Conservation (phyloP, 768 basidiomycete species). For the Melanogaster broomeanus region DNA sequence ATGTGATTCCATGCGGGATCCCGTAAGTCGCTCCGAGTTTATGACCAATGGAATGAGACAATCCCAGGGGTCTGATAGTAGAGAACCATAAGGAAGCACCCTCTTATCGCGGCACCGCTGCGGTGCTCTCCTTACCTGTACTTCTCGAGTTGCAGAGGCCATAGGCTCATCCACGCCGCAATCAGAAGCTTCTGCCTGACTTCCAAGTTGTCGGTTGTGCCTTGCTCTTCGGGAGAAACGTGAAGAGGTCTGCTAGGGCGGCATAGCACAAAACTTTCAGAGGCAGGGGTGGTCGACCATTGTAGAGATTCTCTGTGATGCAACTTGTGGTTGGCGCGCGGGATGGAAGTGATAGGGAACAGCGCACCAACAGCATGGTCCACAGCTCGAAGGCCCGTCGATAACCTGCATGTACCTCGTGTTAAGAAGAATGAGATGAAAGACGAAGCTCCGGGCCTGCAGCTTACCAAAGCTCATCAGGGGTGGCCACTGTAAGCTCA, state of each 20-base stretch:
- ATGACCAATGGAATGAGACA: conserved; percentile 77
- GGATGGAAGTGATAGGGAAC: not conserved
- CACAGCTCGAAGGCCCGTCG: conserved; percentile 75
- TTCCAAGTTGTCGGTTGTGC: conserved; percentile 56
- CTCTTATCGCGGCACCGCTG: not conserved
- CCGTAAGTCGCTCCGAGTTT: conserved; percentile 70
- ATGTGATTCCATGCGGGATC: conserved; percentile 84
- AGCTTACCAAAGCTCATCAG: conserved; percentile 68
- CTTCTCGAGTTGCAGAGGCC: conserved; percentile 60
- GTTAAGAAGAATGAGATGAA: conserved; percentile 8
- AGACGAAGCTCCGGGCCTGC: conserved; percentile 8
- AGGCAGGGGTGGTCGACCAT: conserved; percentile 54
- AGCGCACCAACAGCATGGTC: conserved; percentile 75
- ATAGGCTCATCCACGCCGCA: conserved; percentile 81
- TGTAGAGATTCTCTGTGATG: conserved; percentile 56
- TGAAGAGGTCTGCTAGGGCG: conserved; percentile 72
- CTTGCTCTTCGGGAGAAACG: conserved; percentile 67
- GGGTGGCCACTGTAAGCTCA: conserved; percentile 70
- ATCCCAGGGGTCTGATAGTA: conserved; percentile 55
- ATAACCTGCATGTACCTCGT: conserved; percentile 51
- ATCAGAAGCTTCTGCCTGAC: conserved; percentile 68
- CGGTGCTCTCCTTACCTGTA: conserved; percentile 43
- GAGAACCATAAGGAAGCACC: not conserved
- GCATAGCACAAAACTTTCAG: conserved; percentile 65
- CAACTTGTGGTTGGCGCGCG: not conserved